Percentiles rank a stretch among this genome's conserved stretches.
Conservation (phyloP, 148 eudicot genomes). For the Chenopodium album region DNA sequence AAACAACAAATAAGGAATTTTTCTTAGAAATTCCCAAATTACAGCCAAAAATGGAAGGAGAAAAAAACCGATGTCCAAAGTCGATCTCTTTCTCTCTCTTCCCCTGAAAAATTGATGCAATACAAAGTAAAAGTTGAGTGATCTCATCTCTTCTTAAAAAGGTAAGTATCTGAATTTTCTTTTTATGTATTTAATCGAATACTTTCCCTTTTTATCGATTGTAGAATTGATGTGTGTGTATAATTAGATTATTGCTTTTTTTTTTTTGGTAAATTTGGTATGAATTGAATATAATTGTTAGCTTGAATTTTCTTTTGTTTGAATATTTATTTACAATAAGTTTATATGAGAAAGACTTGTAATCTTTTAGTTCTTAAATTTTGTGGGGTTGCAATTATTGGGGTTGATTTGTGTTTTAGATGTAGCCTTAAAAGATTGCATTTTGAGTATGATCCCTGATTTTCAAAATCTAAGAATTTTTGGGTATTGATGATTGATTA, state of each 20-base stretch:
- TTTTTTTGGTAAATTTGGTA: not conserved
- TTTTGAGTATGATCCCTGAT: not conserved
- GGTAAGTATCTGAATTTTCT: not conserved
- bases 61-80: not conserved
- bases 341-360: not conserved
- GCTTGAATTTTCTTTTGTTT: not conserved
- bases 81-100: constrained; percentile 2
- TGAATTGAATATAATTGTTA: not conserved
- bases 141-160: not conserved
- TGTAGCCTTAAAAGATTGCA: not conserved
- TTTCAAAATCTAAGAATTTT: not conserved
- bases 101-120: not conserved
- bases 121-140: not conserved
- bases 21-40: not conserved
- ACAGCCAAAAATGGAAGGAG: not conserved
- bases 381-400: not conserved
- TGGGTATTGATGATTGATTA: not conserved
- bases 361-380: not conserved
- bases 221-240: not conserved
- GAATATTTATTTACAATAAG: too few species aligned
- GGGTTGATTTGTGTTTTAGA: not conserved
- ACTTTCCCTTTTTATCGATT: not conserved
- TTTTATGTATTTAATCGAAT: not conserved
- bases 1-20: not conserved
- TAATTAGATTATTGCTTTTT: not conserved